Conservation (phyloP, 169 alveolate species). For the Plasmodium berghei region DNA sequence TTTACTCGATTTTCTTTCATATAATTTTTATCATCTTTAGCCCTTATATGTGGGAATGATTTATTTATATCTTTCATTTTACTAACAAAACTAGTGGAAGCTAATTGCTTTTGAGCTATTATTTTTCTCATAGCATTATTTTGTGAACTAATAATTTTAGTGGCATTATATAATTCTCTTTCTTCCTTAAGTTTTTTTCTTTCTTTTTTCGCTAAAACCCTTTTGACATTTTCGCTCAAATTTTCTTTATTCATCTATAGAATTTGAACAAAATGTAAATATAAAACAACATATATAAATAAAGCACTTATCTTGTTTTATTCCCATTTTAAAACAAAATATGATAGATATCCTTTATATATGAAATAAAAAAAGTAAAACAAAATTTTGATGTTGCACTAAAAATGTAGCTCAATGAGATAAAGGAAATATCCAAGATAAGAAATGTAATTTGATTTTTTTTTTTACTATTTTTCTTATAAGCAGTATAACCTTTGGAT, state of each 20-base stretch:
- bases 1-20: constrained; percentile 50
- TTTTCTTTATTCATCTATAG: constrained; percentile 43
- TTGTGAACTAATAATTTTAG: constrained; percentile 39
- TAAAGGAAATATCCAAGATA: no score
- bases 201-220: constrained; percentile 40
- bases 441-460: no score
- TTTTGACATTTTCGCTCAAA: constrained; percentile 35
- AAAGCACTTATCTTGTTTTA: no score
- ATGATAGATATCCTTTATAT: no score
- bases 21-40: constrained; percentile 55
- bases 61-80: constrained; percentile 50
- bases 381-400: no score
- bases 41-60: constrained; percentile 37
- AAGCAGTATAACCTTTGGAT: no score
- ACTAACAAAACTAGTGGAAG: constrained; percentile 38
- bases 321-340: no score
- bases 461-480: no score
- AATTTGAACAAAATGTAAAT: neutral
- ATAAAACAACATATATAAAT: neutral
- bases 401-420: no score
- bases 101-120: constrained; percentile 44
- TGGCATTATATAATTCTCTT: constrained; percentile 41
- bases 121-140: constrained; percentile 45
- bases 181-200: constrained; percentile 57
- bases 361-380: no score